Evolutionary conservation across 2,329 filamentous ascomycete genomes (phyloP).

Genomic region (Colletotrichum sp.): DNA sequence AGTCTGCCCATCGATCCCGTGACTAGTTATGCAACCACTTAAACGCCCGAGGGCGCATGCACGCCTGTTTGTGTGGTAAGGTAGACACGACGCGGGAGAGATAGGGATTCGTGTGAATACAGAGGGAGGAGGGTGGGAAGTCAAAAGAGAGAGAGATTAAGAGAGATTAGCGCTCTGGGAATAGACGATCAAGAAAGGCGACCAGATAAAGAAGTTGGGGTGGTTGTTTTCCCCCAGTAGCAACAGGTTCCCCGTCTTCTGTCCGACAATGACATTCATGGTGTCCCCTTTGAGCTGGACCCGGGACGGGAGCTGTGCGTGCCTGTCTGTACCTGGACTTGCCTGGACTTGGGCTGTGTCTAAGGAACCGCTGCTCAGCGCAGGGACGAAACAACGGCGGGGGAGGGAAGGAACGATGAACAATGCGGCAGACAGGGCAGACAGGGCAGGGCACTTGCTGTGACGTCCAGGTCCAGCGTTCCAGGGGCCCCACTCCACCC

Average conservation of each 20-base stretch:
- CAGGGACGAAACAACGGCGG: background rate
- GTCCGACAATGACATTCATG: background rate
- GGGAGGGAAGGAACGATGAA: background rate
- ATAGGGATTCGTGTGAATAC: background rate
- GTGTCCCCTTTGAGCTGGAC: background rate
- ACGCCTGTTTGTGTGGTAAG: background rate
- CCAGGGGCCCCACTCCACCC: background rate
- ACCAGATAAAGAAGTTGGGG: background rate
- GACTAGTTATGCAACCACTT: conserved; percentile 19
- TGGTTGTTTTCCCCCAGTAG: background rate
- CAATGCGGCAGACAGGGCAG: background rate
- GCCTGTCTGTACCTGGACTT: background rate
- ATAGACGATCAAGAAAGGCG: background rate
- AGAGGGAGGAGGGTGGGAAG: background rate
- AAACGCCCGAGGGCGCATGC: background rate
- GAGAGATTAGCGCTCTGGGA: background rate
- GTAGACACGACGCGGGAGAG: background rate
- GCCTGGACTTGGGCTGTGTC: background rate
- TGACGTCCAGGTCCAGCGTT: background rate
- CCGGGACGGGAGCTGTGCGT: background rate
- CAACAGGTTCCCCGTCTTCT: background rate
- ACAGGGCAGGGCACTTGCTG: background rate
- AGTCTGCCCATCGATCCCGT: conserved; percentile 7
- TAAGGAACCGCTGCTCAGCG: background rate
- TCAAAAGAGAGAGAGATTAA: background rate